Base-by-base conservation (phyloP, 2,329 filamentous ascomycete species). In the Paramyrothecium sp. region DNA sequence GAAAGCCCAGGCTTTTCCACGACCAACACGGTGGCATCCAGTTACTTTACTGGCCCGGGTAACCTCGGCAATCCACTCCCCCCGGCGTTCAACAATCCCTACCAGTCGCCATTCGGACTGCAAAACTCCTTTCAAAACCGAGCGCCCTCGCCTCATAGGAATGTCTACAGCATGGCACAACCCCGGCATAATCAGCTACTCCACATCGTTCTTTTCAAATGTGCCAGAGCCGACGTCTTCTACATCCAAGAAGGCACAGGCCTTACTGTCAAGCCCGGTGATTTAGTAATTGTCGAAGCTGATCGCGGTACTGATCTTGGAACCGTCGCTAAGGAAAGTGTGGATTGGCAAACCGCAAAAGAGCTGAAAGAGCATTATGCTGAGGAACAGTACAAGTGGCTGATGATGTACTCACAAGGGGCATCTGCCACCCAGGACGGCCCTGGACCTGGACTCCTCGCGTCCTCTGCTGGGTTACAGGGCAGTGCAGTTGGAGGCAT, bases 171-270 rank as follows among this genome's bases (percentile, higher is more conserved):
- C 53, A 80, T 87, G 69, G 76, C 79, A 33, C 86, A 85, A 67
- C 84, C 81, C 41, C 83, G 83, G 52, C 82, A 85, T 65, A 89
- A 86, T 62, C 89, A 92, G 70, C 80, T 88, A 8, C 81, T 96
- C 10, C 94, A 94, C 71, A 89, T 99, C 54, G 94, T 99, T 17
- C 86, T 94, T 7, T 99, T 99, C 84, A 99, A 99, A 74, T 97
- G 93, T 71, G 92, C 91, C 38, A 86, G 95, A 60, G 93, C 94
- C 41, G 95, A 98, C 69, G 91, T 98, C 11, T 99, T 97, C 73
- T 98, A 97, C 73, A 92, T 97, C 34, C 93, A 97, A 72, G 93
- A 97, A 71, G 93, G 94, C 59, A 98, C 93, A 7, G 95, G 95
- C 3, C 81, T 99, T 33, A 90, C 90, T 20, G 90, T 98, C 55